Percentiles rank a stretch among this genome's conserved stretches.
Conservation (phyloP, 2,329 filamentous ascomycete genomes). For the Albifimbria verrucaria region DNA sequence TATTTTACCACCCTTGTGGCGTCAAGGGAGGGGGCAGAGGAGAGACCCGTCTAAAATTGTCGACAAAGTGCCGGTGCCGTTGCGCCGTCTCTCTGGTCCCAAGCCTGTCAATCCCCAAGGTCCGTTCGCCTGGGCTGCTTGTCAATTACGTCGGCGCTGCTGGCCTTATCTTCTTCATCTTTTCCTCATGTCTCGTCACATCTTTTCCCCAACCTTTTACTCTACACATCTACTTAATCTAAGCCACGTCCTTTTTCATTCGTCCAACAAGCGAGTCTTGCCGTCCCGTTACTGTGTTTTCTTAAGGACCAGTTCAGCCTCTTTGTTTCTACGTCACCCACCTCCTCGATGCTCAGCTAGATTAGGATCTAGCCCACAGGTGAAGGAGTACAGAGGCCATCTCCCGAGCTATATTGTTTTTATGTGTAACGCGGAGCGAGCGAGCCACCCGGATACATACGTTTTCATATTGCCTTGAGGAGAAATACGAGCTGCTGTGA, state of each 20-base stretch:
- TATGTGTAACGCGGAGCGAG: background rate
- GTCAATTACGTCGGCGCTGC: background rate
- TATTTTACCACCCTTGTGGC: background rate
- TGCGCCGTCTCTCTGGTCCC: background rate
- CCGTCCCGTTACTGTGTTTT: too few relatives aligned
- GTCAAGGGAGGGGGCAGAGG: background rate
- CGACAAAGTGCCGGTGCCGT: background rate
- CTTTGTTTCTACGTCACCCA: too few relatives aligned
- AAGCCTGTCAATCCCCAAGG: background rate
- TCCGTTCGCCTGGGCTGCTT: background rate
- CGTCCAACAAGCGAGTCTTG: too few relatives aligned
- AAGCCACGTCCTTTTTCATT: too few relatives aligned
- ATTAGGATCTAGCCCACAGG: too few relatives aligned
- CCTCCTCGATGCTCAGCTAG: too few relatives aligned
- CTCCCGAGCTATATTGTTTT: too few relatives aligned
- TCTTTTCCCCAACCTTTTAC: background rate
- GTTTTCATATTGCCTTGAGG: background rate
- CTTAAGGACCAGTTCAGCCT: too few relatives aligned
- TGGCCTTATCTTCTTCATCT: background rate
- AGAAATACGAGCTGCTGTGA: background rate
- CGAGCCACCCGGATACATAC: background rate
- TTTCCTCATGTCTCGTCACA: background rate
- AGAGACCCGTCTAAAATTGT: too few relatives aligned
- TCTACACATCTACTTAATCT: background rate
- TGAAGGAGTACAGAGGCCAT: too few relatives aligned